Conservation (phyloP, 1,284 basidiomycete species). For the Fomitiporia mediterranea region DNA sequence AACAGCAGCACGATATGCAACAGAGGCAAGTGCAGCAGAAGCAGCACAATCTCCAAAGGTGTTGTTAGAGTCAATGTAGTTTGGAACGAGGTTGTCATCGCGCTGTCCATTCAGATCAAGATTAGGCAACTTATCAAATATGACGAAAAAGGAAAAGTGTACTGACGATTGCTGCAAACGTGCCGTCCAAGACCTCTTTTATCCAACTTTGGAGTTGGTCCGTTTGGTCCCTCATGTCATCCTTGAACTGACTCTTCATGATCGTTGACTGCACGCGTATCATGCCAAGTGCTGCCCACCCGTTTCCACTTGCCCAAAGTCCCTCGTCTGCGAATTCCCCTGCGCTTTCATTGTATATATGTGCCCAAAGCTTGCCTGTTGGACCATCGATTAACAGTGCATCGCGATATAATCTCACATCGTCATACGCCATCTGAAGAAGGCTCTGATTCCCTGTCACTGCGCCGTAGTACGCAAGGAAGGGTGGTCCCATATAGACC, state of each 20-base stretch:
- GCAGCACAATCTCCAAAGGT: conserved; percentile 43
- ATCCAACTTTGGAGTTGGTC: conserved; percentile 36
- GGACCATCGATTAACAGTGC: conserved; percentile 36
- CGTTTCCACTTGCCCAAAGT: conserved; percentile 51
- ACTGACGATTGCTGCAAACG: conserved; percentile 39
- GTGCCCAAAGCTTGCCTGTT: conserved; percentile 38
- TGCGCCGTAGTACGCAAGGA: conserved; percentile 51
- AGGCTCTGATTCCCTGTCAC: conserved; percentile 38
- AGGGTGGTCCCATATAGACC: conserved; percentile 60
- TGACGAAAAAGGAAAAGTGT: no score
- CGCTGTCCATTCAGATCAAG: no score
- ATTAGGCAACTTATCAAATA: no score
- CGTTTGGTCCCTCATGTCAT: conserved; percentile 29
- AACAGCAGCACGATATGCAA: conserved; percentile 38
- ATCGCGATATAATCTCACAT: conserved; percentile 43
- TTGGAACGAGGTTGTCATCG: conserved; percentile 25
- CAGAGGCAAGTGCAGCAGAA: conserved; percentile 38
- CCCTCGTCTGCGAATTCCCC: conserved; percentile 36
- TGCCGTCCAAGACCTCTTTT: conserved; percentile 44
- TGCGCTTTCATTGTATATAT: conserved; percentile 42
- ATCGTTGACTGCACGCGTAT: conserved; percentile 44
- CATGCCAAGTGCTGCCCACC: conserved; percentile 39
- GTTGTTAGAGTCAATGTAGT: conserved; percentile 31
- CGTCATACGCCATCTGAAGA: conserved; percentile 40
- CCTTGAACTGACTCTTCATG: conserved; percentile 34